phyloP scores from a whole-genome alignment of 176 grass and related monocot genomes.

The Luzula sylvatica region DNA sequence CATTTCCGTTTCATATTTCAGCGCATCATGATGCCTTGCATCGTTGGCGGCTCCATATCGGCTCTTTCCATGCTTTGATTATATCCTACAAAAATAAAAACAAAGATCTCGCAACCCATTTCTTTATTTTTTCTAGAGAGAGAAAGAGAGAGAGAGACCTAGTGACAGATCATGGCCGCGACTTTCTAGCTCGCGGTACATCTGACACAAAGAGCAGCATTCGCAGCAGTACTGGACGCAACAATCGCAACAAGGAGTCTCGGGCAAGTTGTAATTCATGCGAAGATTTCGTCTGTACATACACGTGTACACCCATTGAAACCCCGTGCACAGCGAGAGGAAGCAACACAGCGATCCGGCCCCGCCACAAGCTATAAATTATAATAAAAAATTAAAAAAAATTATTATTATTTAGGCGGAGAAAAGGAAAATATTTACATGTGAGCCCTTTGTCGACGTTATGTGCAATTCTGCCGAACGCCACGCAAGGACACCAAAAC shows the following conservation, averaged over 20 bases:
- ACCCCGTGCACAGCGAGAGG: not conserved
- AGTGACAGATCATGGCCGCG: constrained; percentile 39
- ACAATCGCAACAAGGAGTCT: constrained; percentile 43
- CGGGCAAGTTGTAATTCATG: constrained; percentile 27
- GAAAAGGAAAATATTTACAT: too few relatives aligned
- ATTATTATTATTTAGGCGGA: too few relatives aligned
- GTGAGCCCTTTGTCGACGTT: constrained; percentile 37
- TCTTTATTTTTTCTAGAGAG: too few relatives aligned
- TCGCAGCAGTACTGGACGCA: constrained; percentile 49
- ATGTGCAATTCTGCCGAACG: constrained; percentile 41
- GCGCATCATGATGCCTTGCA: not conserved
- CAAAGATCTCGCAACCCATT: not conserved
- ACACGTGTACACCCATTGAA: constrained; percentile 38
- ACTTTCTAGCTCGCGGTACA: constrained; percentile 49
- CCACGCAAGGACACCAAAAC: constrained; percentile 61
- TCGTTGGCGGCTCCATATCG: not conserved
- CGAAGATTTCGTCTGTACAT: constrained; percentile 41
- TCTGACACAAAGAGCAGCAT: constrained; percentile 45
- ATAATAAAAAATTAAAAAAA: too few relatives aligned
- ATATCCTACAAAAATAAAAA: not conserved
- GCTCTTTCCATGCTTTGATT: constrained; percentile 1
- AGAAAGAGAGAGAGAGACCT: constrained; percentile 22
- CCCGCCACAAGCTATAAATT: not conserved
- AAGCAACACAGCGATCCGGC: not conserved
- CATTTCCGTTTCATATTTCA: constrained; percentile 5